Evolutionary conservation across 306 rosid genomes (phyloP), one percentile per base, ranked within the genome.

Genomic region (Canavalia ensiformis): DNA sequence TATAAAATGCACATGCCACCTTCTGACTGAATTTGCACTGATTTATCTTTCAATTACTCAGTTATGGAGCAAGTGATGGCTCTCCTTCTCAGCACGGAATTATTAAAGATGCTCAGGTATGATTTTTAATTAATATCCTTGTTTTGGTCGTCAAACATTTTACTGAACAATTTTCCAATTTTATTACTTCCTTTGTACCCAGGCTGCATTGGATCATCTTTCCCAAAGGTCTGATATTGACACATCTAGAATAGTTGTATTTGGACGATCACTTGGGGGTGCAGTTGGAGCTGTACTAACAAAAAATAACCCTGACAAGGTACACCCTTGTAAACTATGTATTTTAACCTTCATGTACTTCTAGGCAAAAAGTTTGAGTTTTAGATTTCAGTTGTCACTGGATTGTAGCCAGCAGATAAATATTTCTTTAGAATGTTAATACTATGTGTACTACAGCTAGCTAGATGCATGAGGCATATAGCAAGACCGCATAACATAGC

Each of bases 191-290:
- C 52, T 77, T 18, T 47, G 50, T 75, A 83, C 65, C 66, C 83
- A 96, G 98, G 97, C 94, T 85, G 99, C 99, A 41, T 85, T 96
- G 91, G 97, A 96, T 74, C 97, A 96, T 91, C 99, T 96, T 83
- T 90, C 89, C 77, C 97, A 92, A 86, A 88, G 98, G 85, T 79
- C 91, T 84, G 99, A 96, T 86, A 92, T 96, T 67, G 99, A 96
- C 83, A 84, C 97, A 18, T 88, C 98, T 71, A 88, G 94, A 87
- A 94, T 96, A 81, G 74, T 96, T 88, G 95, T 96, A 62, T 96
- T 94, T 73, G 99, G 99, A 85, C 88, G 99, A 88, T 94, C 99
- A 64, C 99, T 96, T 67, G 99, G 99, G 39, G 99, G 98, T 82
- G 99, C 99, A 54, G 99, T 96, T 87, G 99, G 99, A 81, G 71